Evolutionary conservation across 2,329 filamentous ascomycete genomes (phyloP), one percentile per base, ranked within the genome.

Genomic region (Xylaria sp.): DNA sequence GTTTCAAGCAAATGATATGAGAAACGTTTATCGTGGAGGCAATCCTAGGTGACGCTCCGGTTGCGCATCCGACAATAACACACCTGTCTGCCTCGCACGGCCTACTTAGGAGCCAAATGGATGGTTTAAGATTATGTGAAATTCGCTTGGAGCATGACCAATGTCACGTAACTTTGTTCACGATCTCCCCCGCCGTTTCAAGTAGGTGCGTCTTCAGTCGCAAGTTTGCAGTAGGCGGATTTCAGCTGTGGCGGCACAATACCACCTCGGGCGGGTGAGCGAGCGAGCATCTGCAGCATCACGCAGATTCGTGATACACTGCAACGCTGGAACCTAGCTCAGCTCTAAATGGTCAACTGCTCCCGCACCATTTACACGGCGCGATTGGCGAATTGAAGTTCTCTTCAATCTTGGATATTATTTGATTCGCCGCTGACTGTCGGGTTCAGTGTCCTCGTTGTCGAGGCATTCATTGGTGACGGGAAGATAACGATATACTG

Each of bases 161-260:
- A 69, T 69, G 64, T 65, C 35, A 68, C 68, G 60, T 54, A 21
- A 23, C 35, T 57, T 37, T 54, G 32, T 25, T 62, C 37, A 55
- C 23, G 50, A 57, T 48, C 23, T 60, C 29, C 37, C 54, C 57
- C 32, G n/a, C 35, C 51, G 67, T 69, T 69, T 69, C 67, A 69
- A 55, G 63, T 66, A 47, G 53, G 48, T 51, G 37, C 13, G 63
- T 58, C 48, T 57, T 59, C 63, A 57, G 63, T 63, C 60, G 59
- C 53, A 48, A 60, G 59, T 57, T 29, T 55, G 60, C 63, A 57
- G 66, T 18, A 50, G 48, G 35, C 16, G 29, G 67, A 55, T 60
- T 66, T 60, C 63, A 66, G 67, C 67, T 66, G 47, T 48, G 59
- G 67, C 53, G 67, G 67, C 63, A 69, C 67, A 63, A 57, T 66